These are phyloP conservation scores for Stenocarpella maydis DNA, from an alignment of 2,329 filamentous ascomycete species.

Conservation along the genomic window DNA sequence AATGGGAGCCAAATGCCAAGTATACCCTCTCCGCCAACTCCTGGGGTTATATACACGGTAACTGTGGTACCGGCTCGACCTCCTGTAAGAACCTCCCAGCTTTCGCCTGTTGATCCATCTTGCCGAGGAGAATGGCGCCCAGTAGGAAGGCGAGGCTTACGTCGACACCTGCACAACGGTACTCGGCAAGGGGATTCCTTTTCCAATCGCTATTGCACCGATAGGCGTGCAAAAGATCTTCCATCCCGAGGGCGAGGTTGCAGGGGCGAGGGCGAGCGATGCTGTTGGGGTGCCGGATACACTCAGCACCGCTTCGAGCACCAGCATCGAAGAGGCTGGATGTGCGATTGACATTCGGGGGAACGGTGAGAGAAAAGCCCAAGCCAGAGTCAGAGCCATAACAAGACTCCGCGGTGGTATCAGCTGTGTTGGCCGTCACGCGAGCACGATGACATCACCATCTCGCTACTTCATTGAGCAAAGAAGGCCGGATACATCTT, in stretches of 20 bases:
- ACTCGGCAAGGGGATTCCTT: conserved; percentile 57
- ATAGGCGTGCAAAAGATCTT: conserved; percentile 71
- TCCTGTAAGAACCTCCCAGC: conserved; percentile 34
- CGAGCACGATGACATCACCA: conserved; percentile 60
- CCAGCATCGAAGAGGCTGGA: conserved; percentile 60
- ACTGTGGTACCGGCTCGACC: conserved; percentile 30
- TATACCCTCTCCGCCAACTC: conserved; percentile 34
- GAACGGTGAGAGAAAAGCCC: neutral
- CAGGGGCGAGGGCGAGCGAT: conserved; percentile 61
- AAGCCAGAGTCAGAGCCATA: conserved; percentile 34
- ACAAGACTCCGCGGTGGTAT: conserved; percentile 55
- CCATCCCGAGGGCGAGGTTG: conserved; percentile 70
- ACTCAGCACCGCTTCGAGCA: conserved; percentile 68
- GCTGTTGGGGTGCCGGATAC: conserved; percentile 64
- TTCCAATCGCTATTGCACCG: conserved; percentile 71
- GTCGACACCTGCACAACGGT: conserved; percentile 56
- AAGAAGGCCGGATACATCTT: conserved; percentile 59
- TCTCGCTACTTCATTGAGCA: conserved; percentile 56
- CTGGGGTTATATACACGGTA: conserved; percentile 34
- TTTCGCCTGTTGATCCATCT: conserved; percentile 33
- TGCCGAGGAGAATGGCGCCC: conserved; percentile 27
- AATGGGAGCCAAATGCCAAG: conserved; percentile 33
- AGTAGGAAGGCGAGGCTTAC: conserved; percentile 27
- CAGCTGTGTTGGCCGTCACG: conserved; percentile 66
- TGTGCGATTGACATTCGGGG: conserved; percentile 43